These are phyloP conservation scores for Metarhizium brunneum DNA, from an alignment of 2,329 filamentous ascomycete species.

Conservation along the genomic window DNA sequence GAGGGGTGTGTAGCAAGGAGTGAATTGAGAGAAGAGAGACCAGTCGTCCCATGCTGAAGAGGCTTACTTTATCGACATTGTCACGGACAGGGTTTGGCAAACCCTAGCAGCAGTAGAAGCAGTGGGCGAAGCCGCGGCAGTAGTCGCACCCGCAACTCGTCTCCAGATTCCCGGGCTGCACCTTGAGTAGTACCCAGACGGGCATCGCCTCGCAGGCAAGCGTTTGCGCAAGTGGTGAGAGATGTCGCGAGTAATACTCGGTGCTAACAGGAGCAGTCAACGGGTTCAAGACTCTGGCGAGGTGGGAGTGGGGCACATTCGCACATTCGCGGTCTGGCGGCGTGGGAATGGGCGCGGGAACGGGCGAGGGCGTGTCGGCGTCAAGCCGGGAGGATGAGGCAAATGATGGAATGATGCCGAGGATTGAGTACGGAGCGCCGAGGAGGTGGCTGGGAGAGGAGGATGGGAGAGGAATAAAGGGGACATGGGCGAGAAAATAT, in stretches of 20 bases:
- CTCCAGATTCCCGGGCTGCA: constrained; percentile 4
- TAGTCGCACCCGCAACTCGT: neutral
- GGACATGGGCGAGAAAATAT: no score
- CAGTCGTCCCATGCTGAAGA: constrained; percentile 6
- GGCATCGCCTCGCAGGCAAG: neutral
- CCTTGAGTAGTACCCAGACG: constrained; percentile 1
- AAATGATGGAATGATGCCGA: neutral
- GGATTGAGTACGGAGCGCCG: no score
- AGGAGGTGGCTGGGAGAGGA: constrained; percentile 6
- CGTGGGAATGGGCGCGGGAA: neutral
- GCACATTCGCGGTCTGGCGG: neutral
- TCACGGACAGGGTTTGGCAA: constrained; percentile 26
- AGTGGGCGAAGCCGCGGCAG: constrained; percentile 6
- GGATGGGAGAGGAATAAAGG: no score
- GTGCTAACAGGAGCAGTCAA: neutral
- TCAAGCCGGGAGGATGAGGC: neutral
- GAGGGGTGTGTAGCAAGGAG: constrained; percentile 3
- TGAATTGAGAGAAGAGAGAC: constrained; percentile 7
- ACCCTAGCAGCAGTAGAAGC: constrained; percentile 16
- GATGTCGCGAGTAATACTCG: neutral
- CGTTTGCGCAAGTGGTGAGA: neutral
- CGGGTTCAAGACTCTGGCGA: neutral
- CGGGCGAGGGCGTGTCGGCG: no score
- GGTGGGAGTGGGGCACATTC: neutral
- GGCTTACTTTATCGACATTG: constrained; percentile 48